Conservation (phyloP, 371 early-diverging fungal species). For the Mortierella sp. region DNA sequence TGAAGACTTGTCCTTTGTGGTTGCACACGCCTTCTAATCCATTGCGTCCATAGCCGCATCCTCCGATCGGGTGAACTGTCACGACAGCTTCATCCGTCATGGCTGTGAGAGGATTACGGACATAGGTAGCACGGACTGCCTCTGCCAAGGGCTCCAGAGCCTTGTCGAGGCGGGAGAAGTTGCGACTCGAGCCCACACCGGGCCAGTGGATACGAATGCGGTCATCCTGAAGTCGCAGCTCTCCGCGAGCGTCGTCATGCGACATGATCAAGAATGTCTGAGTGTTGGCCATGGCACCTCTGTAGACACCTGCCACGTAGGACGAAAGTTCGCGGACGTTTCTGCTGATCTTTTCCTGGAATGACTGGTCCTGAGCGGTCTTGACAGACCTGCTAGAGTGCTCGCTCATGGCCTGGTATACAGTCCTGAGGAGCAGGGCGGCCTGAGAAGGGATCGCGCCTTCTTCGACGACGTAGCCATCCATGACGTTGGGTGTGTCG, state of each 20-base stretch:
- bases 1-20: slow-evolving; percentile 56
- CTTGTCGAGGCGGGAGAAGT: slow-evolving; percentile 37
- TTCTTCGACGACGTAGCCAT: slow-evolving; percentile 58
- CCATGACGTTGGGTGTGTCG: slow-evolving; percentile 45
- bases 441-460: slow-evolving; percentile 52
- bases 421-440: slow-evolving; percentile 18
- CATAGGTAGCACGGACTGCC: slow-evolving; percentile 44
- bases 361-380: slow-evolving; percentile 21
- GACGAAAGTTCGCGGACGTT: slow-evolving; percentile 43
- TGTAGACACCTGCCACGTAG: slow-evolving; percentile 41
- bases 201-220: slow-evolving; percentile 50
- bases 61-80: slow-evolving; percentile 56
- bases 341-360: slow-evolving; percentile 36
- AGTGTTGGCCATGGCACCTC: slow-evolving; percentile 53
- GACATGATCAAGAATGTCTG: slow-evolving; percentile 58
- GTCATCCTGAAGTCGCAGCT: slow-evolving; percentile 44
- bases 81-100: slow-evolving; percentile 49
- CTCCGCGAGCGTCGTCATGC: slow-evolving; percentile 54
- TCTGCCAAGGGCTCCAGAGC: slow-evolving; percentile 34
- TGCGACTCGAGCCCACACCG: slow-evolving; percentile 44
- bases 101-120: slow-evolving; percentile 42
- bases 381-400: slow-evolving; percentile 28
- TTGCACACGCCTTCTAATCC: slow-evolving; percentile 53
- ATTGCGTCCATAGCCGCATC: slow-evolving; percentile 43
- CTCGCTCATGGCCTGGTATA: slow-evolving; percentile 40